Percentiles rank a stretch among this genome's conserved stretches.
Evolutionary conservation across 2,329 filamentous ascomycete species (phyloP).

Genomic region (Ophiostoma fasciatum): DNA sequence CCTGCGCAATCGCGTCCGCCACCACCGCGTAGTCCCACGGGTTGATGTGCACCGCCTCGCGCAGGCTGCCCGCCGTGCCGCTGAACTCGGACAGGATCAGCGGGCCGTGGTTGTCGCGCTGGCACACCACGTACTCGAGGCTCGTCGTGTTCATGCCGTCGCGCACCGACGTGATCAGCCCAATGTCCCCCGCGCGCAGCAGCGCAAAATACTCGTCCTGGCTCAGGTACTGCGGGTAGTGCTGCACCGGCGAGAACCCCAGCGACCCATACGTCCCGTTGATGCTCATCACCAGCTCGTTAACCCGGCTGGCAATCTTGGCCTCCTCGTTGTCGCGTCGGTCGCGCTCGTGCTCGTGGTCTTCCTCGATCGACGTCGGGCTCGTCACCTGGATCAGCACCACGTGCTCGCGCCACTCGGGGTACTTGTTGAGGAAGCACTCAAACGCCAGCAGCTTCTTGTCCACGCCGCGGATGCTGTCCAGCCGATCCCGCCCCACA

Average conservation of each 20-base stretch:
- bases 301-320: constrained; percentile 77
- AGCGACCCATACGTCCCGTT: constrained; percentile 83
- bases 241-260: constrained; percentile 79
- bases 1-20: constrained; percentile 67
- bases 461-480: constrained; percentile 84
- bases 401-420: constrained; percentile 82
- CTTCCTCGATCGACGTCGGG: constrained; percentile 65
- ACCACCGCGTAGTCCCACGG: constrained; percentile 84
- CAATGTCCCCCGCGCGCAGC: constrained; percentile 79
- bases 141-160: constrained; percentile 98
- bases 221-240: constrained; percentile 85
- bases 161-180: constrained; percentile 85
- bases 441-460: constrained; percentile 94
- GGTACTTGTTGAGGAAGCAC: constrained; percentile 76
- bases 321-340: constrained; percentile 61
- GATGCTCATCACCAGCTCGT: constrained; percentile 79
- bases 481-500: constrained; percentile 83
- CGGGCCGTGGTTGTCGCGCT: constrained; percentile 73
- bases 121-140: constrained; percentile 85
- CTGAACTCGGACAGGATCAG: constrained; percentile 95
- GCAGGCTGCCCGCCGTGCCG: constrained; percentile 74
- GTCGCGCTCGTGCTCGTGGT: constrained; percentile 57
- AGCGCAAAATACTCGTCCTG: constrained; percentile 89
- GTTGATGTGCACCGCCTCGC: constrained; percentile 87
- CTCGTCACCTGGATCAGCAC: constrained; percentile 93